These are phyloP conservation scores for Primulina huaijiensis DNA, from an alignment of 257 asterid genomes.

Conservation along the genomic window DNA sequence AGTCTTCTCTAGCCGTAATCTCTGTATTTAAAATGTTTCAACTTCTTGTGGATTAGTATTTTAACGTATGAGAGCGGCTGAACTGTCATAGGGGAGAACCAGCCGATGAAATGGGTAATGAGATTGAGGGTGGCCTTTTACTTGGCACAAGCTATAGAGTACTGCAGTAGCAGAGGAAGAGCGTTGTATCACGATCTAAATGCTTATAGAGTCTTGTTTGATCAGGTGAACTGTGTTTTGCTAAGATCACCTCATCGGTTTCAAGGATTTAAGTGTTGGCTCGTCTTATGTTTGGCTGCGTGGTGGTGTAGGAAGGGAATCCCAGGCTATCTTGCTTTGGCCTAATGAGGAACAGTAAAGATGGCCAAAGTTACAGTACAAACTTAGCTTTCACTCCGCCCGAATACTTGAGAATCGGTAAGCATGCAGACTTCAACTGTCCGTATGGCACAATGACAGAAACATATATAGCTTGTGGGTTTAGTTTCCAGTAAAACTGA, in stretches of 20 bases:
- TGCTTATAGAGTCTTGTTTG: constrained; percentile 63
- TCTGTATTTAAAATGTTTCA: not conserved
- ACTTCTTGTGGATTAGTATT: constrained; percentile 12
- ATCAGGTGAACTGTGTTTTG: constrained; percentile 35
- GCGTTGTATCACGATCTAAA: constrained; percentile 62
- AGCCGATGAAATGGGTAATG: constrained; percentile 70
- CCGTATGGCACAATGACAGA: not conserved
- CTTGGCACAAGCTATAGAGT: constrained; percentile 62
- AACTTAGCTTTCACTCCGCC: constrained; percentile 72
- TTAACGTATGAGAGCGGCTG: constrained; percentile 17
- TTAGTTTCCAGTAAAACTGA: not conserved
- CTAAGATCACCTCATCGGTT: not conserved
- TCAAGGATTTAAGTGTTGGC: not conserved
- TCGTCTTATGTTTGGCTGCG: constrained; percentile 3
- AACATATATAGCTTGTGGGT: not conserved
- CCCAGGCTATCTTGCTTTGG: constrained; percentile 68
- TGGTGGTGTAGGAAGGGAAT: constrained; percentile 47
- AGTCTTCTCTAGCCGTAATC: not conserved
- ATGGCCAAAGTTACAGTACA: constrained; percentile 67
- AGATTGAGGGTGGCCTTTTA: constrained; percentile 55
- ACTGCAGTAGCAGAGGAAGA: constrained; percentile 50
- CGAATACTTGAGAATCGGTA: constrained; percentile 66
- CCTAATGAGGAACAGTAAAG: constrained; percentile 65
- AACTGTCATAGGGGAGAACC: constrained; percentile 46
- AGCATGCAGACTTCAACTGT: not conserved